Base-by-base conservation (phyloP, 768 basidiomycete species). In the Boletus bicolor region DNA sequence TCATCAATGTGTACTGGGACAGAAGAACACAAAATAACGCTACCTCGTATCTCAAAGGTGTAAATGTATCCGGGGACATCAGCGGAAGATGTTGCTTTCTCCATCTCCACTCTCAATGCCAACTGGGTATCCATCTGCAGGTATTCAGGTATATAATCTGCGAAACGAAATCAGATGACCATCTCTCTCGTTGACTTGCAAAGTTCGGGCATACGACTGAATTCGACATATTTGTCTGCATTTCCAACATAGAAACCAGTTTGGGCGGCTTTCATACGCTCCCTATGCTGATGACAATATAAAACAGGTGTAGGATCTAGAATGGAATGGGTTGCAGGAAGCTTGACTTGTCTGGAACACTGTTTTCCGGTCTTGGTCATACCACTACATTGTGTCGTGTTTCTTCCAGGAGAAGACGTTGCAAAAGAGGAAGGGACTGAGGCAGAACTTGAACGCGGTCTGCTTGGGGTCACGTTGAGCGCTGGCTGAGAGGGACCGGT, bases 41-140 rank as follows among this genome's bases (percentile, higher is more conserved):
- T 67, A 88, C 88, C 86, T 68, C 83, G 78, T 54, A 93, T 87
- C 68, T 92, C 87, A 66, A 86, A 93, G 0, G 83, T 81, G 60
- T 93, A 93, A 48, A 93, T 92, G 63, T 88, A 91, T 0, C 91
- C 91, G 5, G 80, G 74, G 19, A 77, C 79, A 59, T 93, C 90
- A 9, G 80, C 77, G 3, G 63, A 54, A 5, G 87, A 81, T 4
- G 74, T 75, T 11, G 77, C 65, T 41, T 79, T 80, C 58, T 76
- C 76, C 82, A 85, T 86, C 65, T 81, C 80, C 28, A 68, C 68
- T 55, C 77, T 74, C 36, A 85, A 68, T 2, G 83, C 78, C 32
- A 79, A 74, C 62, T 84, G 83, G 30, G 89, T 88, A 51, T 83
- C 80, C 6, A 66, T 57, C 50, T 80, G 78, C 37, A 92, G 69